phyloP scores from a whole-genome alignment of 805 yeast genomes.

The Komagataella ulmi region DNA sequence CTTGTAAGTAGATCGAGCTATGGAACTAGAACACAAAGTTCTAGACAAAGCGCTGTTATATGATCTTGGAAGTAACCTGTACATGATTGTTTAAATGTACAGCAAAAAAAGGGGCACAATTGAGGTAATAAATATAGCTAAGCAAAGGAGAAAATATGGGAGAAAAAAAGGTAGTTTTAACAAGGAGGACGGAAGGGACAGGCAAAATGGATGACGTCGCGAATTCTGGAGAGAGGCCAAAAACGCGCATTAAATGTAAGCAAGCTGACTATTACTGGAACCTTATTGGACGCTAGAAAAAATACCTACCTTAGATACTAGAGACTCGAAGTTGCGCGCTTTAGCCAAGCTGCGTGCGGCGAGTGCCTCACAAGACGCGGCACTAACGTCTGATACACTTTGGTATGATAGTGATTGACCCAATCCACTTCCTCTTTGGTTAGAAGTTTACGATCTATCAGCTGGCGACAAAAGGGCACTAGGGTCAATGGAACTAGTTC shows the following conservation, averaged over 20 bases:
- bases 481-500: constrained; percentile 44
- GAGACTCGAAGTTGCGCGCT: constrained; percentile 27
- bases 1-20: background rate
- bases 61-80: background rate
- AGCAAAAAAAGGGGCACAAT: background rate
- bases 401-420: constrained; percentile 34
- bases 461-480: constrained; percentile 41
- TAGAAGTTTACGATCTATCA: constrained; percentile 32
- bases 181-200: background rate
- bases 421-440: constrained; percentile 31
- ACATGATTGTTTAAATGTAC: background rate
- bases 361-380: constrained; percentile 23
- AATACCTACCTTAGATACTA: background rate
- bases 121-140: background rate
- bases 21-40: background rate
- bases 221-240: background rate
- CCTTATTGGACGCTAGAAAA: background rate
- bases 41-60: background rate
- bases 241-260: background rate
- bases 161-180: background rate
- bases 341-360: constrained; percentile 33
- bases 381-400: constrained; percentile 30
- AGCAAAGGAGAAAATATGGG: background rate
- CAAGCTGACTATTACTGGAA: background rate
- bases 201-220: background rate